Conservation (phyloP, 805 yeast genomes). For the Sugiyamaella valdiviana region DNA sequence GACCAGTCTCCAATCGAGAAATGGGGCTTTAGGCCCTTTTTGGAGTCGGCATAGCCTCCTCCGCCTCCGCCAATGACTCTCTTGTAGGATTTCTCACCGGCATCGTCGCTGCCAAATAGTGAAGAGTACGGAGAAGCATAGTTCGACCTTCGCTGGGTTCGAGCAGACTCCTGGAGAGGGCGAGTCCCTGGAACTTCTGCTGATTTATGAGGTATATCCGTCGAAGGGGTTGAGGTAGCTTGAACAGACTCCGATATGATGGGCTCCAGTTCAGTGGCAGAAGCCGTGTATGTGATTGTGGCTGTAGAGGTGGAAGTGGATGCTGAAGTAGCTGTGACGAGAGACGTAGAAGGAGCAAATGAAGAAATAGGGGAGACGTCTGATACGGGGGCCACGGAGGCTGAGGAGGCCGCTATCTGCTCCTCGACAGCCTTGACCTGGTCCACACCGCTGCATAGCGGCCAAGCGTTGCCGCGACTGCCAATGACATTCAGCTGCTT, state of each 20-base stretch:
- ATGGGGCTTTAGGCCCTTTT: slow-evolving; percentile 9
- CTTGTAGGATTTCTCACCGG: slow-evolving; percentile 1
- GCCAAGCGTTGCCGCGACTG: slow-evolving; percentile 28
- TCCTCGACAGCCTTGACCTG: slow-evolving; percentile 12
- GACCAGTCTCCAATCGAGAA: slow-evolving; percentile 4
- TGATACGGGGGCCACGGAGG: too few species aligned
- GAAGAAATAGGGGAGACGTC: too few species aligned
- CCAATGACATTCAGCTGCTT: slow-evolving; percentile 28
- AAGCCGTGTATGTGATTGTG: too few species aligned
- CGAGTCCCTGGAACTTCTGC: too few species aligned
- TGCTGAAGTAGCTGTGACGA: too few species aligned
- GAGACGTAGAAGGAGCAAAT: too few species aligned
- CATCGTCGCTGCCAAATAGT: slow-evolving; percentile 12
- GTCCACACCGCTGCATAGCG: slow-evolving; percentile 22
- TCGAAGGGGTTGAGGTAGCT: background rate
- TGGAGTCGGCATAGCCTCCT: slow-evolving; percentile 6
- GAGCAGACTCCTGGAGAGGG: background rate
- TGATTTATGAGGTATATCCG: background rate
- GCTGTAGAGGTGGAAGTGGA: too few species aligned
- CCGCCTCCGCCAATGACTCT: slow-evolving; percentile 17
- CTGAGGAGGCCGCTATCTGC: too few species aligned
- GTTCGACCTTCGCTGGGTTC: background rate
- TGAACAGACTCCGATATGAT: too few species aligned
- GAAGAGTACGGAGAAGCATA: background rate
- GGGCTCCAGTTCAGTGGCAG: too few species aligned